These are phyloP conservation scores for Solanum chiquidenum DNA, from an alignment of 257 asterid species.

Conservation along the genomic window DNA sequence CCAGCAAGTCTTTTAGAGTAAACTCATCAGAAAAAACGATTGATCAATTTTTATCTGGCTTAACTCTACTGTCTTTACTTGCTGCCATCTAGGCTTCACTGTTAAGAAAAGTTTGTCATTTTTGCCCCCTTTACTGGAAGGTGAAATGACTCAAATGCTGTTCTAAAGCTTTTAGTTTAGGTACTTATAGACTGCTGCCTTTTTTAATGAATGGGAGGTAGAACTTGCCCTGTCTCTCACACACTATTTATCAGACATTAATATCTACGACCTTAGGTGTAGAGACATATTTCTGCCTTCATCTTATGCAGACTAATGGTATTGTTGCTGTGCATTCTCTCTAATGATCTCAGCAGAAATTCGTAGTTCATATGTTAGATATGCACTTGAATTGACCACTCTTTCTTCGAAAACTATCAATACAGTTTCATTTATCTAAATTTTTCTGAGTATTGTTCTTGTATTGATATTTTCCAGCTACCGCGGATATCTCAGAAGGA, in stretches of 20 bases:
- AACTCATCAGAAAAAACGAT: background rate
- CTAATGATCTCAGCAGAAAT: background rate
- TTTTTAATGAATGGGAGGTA: background rate
- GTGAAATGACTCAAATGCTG: background rate
- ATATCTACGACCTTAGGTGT: background rate
- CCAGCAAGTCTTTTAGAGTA: background rate
- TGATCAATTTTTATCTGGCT: background rate
- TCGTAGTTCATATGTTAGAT: background rate
- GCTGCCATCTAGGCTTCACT: background rate
- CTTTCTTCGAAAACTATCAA: background rate
- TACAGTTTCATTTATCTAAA: background rate
- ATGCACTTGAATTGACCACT: background rate
- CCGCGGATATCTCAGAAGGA: constrained; percentile 70
- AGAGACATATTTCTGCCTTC: background rate
- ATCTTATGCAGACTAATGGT: background rate
- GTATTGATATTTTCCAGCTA: constrained; percentile 38
- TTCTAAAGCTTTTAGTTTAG: background rate
- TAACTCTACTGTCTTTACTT: background rate
- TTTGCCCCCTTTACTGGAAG: background rate
- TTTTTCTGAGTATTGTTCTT: background rate
- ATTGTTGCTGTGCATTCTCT: background rate
- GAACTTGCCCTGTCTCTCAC: background rate
- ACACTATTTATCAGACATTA: background rate
- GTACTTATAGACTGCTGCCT: background rate
- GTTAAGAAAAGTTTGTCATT: background rate